phyloP scores from a whole-genome alignment of 768 basidiomycete species.

The Auricularia sp. region DNA sequence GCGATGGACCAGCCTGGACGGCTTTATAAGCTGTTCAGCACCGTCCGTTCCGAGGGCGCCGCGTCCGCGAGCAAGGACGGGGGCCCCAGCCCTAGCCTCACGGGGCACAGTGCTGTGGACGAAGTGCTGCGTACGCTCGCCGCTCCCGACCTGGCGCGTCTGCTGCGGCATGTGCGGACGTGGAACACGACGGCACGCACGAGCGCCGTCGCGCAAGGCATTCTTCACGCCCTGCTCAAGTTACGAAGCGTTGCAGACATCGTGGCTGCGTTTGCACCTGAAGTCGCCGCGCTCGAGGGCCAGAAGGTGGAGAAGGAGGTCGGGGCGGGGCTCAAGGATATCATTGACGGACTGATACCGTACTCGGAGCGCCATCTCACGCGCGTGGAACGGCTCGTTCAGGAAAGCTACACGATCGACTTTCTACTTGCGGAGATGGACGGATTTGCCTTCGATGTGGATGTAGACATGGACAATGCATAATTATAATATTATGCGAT shows the following conservation, averaged over 20 bases:
- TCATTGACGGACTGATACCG: slow-evolving; percentile 79
- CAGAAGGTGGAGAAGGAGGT: not conserved
- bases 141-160: slow-evolving; percentile 63
- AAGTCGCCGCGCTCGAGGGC: not conserved
- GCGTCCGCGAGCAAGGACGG: slow-evolving; percentile 6
- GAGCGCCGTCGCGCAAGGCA: slow-evolving; percentile 70
- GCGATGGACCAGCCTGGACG: slow-evolving; percentile 90
- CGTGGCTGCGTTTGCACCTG: slow-evolving; percentile 47
- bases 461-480: not conserved
- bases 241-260: slow-evolving; percentile 67
- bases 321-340: slow-evolving; percentile 44
- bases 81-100: slow-evolving; percentile 28
- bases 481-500: not conserved
- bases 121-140: slow-evolving; percentile 66
- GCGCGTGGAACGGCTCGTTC: slow-evolving; percentile 75
- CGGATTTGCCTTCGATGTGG: slow-evolving; percentile 18
- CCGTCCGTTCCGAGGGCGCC: slow-evolving; percentile 33
- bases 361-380: slow-evolving; percentile 91
- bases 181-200: slow-evolving; percentile 97
- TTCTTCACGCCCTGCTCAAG: slow-evolving; percentile 76
- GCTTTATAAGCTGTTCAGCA: slow-evolving; percentile 67
- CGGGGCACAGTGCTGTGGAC: slow-evolving; percentile 69
- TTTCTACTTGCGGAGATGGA: slow-evolving; percentile 85
- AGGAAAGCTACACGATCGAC: slow-evolving; percentile 94
- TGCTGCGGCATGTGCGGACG: slow-evolving; percentile 72